A percentile compares a stretch with the other conserved stretches of the same genome.
phyloP scores from a whole-genome alignment of 2,329 filamentous ascomycete species.

The Exophiala calicioides region DNA sequence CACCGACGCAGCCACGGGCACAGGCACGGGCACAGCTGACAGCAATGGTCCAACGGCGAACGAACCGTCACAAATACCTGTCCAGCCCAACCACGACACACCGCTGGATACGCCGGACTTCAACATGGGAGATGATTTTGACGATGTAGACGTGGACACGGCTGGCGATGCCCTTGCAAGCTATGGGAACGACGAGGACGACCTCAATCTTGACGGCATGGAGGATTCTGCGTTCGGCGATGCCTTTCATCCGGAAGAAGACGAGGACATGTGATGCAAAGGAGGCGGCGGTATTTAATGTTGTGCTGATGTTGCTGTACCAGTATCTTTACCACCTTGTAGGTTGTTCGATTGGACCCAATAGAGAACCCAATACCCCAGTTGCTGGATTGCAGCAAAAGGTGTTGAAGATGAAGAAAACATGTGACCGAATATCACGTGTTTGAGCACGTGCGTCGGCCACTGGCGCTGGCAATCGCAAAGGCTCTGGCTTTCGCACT shows the following conservation, averaged over 20 bases:
- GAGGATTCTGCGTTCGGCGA: constrained; percentile 83
- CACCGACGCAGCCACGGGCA: not conserved
- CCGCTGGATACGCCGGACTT: constrained; percentile 27
- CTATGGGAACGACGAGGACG: constrained; percentile 61
- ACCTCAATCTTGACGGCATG: constrained; percentile 61
- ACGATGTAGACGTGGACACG: constrained; percentile 66
- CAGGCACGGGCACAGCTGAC: not conserved
- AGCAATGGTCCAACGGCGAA: constrained; percentile 31
- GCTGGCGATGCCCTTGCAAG: constrained; percentile 70
- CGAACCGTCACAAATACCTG: constrained; percentile 6
- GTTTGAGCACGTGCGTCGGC: no score
- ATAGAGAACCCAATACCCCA: not conserved
- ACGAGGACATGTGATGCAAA: constrained; percentile 35
- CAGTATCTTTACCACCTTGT: not conserved
- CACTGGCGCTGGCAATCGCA: no score
- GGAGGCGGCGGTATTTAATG: not conserved
- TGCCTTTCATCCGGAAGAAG: constrained; percentile 67
- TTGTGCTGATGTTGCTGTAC: not conserved
- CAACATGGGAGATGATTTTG: constrained; percentile 58
- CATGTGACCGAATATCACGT: no score
- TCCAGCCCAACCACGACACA: constrained; percentile 14
- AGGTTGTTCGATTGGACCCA: not conserved
- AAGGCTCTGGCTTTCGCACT: no score
- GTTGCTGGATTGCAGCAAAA: no score
- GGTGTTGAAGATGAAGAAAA: no score